Percentiles rank a stretch among this genome's conserved stretches.
Evolutionary conservation across 805 yeast genomes (phyloP).

Genomic region (Candida insectorum): DNA sequence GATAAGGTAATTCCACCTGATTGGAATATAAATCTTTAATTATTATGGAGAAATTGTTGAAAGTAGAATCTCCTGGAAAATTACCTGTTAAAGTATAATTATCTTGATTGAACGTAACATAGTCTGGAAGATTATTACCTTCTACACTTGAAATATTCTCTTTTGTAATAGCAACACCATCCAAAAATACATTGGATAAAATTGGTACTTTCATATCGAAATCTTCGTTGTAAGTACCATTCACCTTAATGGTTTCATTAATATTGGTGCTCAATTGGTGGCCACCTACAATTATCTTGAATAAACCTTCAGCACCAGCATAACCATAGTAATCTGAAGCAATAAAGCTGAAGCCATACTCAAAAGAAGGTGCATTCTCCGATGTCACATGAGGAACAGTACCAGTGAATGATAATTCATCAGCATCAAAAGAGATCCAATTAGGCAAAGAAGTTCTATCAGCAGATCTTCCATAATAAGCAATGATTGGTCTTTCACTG

Average conservation of each 20-base stretch:
- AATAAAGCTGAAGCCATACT: constrained; percentile 65
- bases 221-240: constrained; percentile 61
- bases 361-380: constrained; percentile 79
- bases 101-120: constrained; percentile 44
- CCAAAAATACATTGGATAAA: constrained; percentile 59
- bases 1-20: constrained; percentile 54
- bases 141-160: constrained; percentile 57
- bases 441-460: constrained; percentile 87
- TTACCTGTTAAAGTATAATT: constrained; percentile 50
- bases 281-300: constrained; percentile 80
- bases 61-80: constrained; percentile 46
- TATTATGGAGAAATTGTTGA: constrained; percentile 49
- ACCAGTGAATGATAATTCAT: constrained; percentile 70
- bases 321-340: constrained; percentile 78
- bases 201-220: constrained; percentile 59
- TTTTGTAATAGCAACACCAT: constrained; percentile 46
- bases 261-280: constrained; percentile 72
- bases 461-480: constrained; percentile 76
- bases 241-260: constrained; percentile 53
- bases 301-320: constrained; percentile 66
- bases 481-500: constrained; percentile 49
- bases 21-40: constrained; percentile 61
- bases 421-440: constrained; percentile 75
- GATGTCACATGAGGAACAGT: constrained; percentile 86
- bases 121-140: constrained; percentile 53